These are phyloP conservation scores for Fraxinus baroniana DNA, from an alignment of 305 asterid genomes.

Conservation along the genomic window DNA sequence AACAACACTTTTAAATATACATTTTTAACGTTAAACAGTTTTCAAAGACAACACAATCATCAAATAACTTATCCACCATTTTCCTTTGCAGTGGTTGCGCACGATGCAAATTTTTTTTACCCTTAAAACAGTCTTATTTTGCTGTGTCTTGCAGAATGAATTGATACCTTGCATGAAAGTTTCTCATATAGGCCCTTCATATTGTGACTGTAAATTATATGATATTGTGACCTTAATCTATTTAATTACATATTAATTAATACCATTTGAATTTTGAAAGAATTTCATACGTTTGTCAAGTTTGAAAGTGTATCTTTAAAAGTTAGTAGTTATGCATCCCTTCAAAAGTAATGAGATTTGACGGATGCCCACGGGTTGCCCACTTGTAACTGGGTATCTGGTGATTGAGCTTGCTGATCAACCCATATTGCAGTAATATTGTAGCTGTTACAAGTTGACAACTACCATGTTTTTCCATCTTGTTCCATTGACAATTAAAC, in stretches of 20 bases:
- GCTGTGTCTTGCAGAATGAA: neutral
- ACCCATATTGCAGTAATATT: neutral
- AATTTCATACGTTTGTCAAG: neutral
- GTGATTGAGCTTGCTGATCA: neutral
- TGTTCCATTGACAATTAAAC: neutral
- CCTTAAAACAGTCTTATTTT: neutral
- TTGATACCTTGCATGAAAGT: neutral
- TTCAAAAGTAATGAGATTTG: neutral
- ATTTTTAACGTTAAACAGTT: neutral
- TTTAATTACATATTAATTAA: neutral
- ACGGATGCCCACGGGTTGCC: neutral
- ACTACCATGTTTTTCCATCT: neutral
- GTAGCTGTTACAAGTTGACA: neutral
- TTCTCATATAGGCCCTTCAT: neutral
- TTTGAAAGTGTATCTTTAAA: neutral
- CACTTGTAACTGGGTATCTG: neutral
- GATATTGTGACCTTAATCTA: no score
- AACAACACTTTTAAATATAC: neutral
- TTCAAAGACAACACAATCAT: neutral
- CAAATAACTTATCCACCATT: neutral
- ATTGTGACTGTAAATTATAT: neutral
- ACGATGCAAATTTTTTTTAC: neutral
- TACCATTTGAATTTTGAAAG: neutral
- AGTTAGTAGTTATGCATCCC: neutral
- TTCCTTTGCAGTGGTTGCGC: neutral